Evolutionary conservation across 192 early-diverging fungal genomes (phyloP).

Genomic region (Geosiphon pyriformis): DNA sequence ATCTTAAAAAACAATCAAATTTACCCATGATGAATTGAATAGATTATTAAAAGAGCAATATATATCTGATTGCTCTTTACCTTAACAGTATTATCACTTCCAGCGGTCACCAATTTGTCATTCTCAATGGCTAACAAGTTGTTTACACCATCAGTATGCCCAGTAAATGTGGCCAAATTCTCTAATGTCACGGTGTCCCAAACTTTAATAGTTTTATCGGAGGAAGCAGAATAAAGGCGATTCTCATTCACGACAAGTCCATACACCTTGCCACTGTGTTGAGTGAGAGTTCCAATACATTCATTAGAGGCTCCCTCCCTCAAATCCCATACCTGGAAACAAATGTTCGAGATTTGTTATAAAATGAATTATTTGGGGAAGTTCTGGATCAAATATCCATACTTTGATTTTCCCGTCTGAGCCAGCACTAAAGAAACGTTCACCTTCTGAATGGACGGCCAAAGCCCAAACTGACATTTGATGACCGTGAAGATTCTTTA

Average conservation of each 20-base stretch:
- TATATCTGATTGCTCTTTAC: constrained; percentile 28
- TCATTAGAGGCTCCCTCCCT: constrained; percentile 20
- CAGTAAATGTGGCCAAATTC: constrained; percentile 45
- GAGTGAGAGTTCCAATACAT: constrained; percentile 33
- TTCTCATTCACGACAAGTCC: constrained; percentile 38
- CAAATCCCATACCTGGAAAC: constrained; percentile 32
- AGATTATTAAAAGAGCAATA: not conserved
- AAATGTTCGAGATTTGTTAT: not conserved
- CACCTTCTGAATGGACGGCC: constrained; percentile 35
- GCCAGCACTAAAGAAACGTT: constrained; percentile 48
- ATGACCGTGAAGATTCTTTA: constrained; percentile 41
- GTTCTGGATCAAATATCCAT: constrained; percentile 9
- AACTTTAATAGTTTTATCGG: constrained; percentile 51
- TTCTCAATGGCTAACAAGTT: constrained; percentile 39
- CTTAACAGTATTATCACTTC: constrained; percentile 32
- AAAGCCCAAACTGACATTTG: constrained; percentile 54
- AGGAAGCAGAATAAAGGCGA: constrained; percentile 45
- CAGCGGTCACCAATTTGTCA: constrained; percentile 31
- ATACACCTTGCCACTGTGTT: constrained; percentile 52
- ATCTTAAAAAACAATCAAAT: constrained; percentile 28
- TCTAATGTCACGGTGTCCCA: constrained; percentile 45
- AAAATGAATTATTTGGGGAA: not conserved
- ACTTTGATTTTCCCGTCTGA: constrained; percentile 56
- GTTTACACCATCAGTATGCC: constrained; percentile 51
- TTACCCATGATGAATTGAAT: not conserved